phyloP scores from a whole-genome alignment of 441 rosid species.

The Manihot esculenta region DNA sequence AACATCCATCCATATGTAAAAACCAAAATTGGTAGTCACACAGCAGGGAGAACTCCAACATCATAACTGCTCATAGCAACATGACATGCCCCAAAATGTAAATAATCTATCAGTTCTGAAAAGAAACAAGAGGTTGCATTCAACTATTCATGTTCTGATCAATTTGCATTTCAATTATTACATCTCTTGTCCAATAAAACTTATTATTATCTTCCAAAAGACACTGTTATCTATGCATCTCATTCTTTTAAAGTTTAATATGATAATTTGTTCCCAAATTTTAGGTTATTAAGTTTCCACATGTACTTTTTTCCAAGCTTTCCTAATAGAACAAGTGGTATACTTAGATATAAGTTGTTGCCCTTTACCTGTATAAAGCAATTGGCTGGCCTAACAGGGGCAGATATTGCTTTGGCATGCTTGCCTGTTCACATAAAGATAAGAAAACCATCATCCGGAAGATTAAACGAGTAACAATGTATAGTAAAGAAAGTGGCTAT shows the following conservation, averaged over 20 bases:
- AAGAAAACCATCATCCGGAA: constrained; percentile 39
- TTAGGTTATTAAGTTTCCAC: neutral
- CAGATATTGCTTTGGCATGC: constrained; percentile 95
- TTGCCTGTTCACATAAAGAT: constrained; percentile 63
- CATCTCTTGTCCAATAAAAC: constrained; percentile 3
- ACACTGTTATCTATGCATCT: neutral
- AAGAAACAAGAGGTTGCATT: neutral
- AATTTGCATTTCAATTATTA: neutral
- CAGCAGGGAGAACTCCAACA: neutral
- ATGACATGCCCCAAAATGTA: neutral
- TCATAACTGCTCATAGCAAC: neutral
- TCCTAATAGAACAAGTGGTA: neutral
- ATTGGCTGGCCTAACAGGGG: constrained; percentile 89
- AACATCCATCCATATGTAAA: neutral
- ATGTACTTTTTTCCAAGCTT: neutral
- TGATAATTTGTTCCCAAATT: neutral
- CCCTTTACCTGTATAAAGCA: constrained; percentile 82
- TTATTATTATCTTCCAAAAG: neutral
- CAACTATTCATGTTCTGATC: neutral
- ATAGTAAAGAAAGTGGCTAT: constrained; percentile 8
- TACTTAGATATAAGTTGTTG: constrained; percentile 5
- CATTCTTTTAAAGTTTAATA: neutral
- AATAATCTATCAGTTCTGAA: neutral
- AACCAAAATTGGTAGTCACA: neutral
- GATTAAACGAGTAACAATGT: constrained; percentile 20